Percentiles rank a stretch among this genome's conserved stretches.
Conservation (phyloP, 179 eudicot species). For the Actinidia chinensis region DNA sequence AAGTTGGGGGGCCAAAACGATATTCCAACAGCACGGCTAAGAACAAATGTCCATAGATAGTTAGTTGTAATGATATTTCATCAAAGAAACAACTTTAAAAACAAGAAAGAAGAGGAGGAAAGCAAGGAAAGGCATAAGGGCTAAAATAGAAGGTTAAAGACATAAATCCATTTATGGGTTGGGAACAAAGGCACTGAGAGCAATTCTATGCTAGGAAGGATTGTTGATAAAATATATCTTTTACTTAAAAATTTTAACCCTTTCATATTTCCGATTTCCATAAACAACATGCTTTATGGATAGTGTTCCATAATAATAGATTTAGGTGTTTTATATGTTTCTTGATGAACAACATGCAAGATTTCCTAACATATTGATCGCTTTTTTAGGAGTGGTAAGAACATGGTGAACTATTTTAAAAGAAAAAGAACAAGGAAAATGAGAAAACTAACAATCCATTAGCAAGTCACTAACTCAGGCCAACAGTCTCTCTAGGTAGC, state of each 20-base stretch:
- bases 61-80: neutral
- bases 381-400: neutral
- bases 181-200: slow-evolving; percentile 1
- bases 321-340: neutral
- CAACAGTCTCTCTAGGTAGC: neutral
- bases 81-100: neutral
- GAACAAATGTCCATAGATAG: slow-evolving; percentile 12
- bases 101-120: neutral
- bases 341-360: neutral
- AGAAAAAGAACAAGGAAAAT: neutral
- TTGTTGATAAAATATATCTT: neutral
- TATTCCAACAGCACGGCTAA: slow-evolving; percentile 96
- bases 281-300: neutral
- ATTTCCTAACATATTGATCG: neutral
- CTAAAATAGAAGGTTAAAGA: neutral
- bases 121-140: neutral
- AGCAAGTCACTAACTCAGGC: neutral
- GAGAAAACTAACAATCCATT: neutral
- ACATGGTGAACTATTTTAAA: neutral
- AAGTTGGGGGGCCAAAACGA: slow-evolving; percentile 93
- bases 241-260: neutral
- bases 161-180: neutral
- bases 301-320: neutral
- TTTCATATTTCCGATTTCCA: neutral
- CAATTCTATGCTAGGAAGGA: neutral